A percentile compares a stretch with the other conserved stretches of the same genome.
phyloP scores from a whole-genome alignment of 495 filamentous ascomycete species.

The Aspergillus nidulans region DNA sequence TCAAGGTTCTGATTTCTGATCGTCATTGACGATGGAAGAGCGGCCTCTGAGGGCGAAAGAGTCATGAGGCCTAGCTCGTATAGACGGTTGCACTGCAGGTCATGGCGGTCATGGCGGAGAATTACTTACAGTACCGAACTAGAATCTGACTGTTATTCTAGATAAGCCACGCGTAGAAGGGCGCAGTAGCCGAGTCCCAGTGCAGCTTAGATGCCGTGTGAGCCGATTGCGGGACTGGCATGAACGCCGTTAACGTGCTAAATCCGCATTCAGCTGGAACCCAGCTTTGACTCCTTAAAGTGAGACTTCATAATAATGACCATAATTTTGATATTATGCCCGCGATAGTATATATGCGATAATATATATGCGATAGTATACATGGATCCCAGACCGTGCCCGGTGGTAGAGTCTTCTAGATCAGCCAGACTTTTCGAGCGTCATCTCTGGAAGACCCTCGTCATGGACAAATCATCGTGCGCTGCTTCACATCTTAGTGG shows the following conservation, averaged over 20 bases:
- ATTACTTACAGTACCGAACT: background rate
- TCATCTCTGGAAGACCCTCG: background rate
- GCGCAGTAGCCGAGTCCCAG: background rate
- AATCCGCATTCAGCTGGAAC: background rate
- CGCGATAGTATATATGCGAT: too few relatives aligned
- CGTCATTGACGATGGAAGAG: too few relatives aligned
- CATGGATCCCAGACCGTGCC: too few relatives aligned
- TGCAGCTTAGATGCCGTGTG: slow-evolving; percentile 8
- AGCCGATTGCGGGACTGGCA: slow-evolving; percentile 10
- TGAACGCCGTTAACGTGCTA: background rate
- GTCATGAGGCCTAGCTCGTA: background rate
- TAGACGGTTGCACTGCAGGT: too few relatives aligned
- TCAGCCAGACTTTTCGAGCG: background rate
- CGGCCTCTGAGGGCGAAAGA: too few relatives aligned
- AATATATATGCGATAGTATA: background rate
- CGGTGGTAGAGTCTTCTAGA: too few relatives aligned
- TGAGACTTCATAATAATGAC: background rate
- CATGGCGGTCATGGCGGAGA: background rate
- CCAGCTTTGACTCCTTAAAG: background rate
- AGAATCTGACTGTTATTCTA: background rate
- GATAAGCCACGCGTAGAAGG: background rate
- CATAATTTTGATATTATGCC: too few relatives aligned
- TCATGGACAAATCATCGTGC: background rate
- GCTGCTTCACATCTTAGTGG: slow-evolving; percentile 2
- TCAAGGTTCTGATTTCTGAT: too few relatives aligned